Evolutionary conservation across 768 basidiomycete species (phyloP), one percentile per base, ranked within the genome.

Genomic region (Calvatia gigantea): DNA sequence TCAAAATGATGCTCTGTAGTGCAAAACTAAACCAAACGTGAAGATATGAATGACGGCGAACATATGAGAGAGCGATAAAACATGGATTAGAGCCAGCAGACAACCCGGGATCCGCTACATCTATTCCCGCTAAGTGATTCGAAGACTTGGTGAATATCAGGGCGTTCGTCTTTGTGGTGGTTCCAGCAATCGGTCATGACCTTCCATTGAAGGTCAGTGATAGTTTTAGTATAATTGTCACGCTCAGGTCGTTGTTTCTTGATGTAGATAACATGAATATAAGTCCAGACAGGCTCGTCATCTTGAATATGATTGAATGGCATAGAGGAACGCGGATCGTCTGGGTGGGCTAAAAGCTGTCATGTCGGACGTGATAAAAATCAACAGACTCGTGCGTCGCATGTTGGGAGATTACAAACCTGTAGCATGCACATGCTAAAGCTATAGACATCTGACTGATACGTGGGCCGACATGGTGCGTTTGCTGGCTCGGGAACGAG

Each of bases 401-500:
- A 6, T 8, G 19, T 17, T 19, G 12, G 12, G 15, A 9, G 19
- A 32, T 9, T 19, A 48, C 46, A 6, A 48, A 48, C 46, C 46
- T 48, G 46, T 9, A 48, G 21, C 45, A 47, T 47, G 31, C 45
- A 47, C 27, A 48, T 32, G 8, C 46, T 23, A 19, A 48, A 48
- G 31, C 19, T 31, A 19, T 48, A 48, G 9, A 33, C 29, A 11
- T 48, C 46, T 9, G 46, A 17, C 21, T 33, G 19, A 32, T 32
- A 33, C 4, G 31, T 48, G 8, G 31, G 46, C 15, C 46, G 46
- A 0, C 28, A 5, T 21, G n/a, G 28, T 17, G 12, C 14, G 5
- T 23, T 25, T n/a, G n/a, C n/a, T n/a, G n/a, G n/a, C 9, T 19
- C 45, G 14, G 6, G 28, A n/a, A 8, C 3, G 7, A 53, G 29